phyloP scores from a whole-genome alignment of 768 basidiomycete genomes.

The Candolleomyces aberdarensis region DNA sequence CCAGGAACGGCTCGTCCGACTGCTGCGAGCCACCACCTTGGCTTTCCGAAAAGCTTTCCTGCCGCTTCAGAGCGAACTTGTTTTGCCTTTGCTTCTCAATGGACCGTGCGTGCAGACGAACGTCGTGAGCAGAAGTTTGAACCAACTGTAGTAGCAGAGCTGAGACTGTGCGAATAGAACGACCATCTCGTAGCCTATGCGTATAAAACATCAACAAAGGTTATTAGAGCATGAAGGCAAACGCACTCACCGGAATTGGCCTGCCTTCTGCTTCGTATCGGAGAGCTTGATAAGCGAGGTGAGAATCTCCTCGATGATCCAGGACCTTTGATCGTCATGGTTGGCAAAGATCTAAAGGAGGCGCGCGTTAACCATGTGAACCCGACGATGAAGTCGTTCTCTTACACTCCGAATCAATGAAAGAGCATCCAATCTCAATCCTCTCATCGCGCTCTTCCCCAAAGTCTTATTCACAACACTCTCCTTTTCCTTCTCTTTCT shows the following conservation, averaged over 20 bases:
- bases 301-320: slow-evolving; percentile 98
- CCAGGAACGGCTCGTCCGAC: slow-evolving; percentile 49
- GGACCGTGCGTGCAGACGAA: slow-evolving; percentile 64
- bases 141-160: slow-evolving; percentile 94
- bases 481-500: slow-evolving; percentile 32
- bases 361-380: background rate
- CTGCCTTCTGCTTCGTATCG: slow-evolving; percentile 85
- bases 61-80: slow-evolving; percentile 55
- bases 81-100: slow-evolving; percentile 64
- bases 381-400: slow-evolving; percentile 6
- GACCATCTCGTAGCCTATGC: slow-evolving; percentile 82
- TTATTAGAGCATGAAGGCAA: background rate
- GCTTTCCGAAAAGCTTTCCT: slow-evolving; percentile 58
- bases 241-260: slow-evolving; percentile 73
- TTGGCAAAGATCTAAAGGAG: slow-evolving; percentile 78
- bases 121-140: slow-evolving; percentile 89
- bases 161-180: slow-evolving; percentile 89
- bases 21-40: slow-evolving; percentile 20
- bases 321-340: slow-evolving; percentile 85
- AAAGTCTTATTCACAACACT: slow-evolving; percentile 62
- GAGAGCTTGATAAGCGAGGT: slow-evolving; percentile 87
- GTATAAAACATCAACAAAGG: background rate
- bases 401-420: slow-evolving; percentile 83
- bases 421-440: slow-evolving; percentile 76
- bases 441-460: slow-evolving; percentile 78